These are phyloP conservation scores for Elasticomyces elasticus DNA, from an alignment of 495 filamentous ascomycete species.

Conservation along the genomic window DNA sequence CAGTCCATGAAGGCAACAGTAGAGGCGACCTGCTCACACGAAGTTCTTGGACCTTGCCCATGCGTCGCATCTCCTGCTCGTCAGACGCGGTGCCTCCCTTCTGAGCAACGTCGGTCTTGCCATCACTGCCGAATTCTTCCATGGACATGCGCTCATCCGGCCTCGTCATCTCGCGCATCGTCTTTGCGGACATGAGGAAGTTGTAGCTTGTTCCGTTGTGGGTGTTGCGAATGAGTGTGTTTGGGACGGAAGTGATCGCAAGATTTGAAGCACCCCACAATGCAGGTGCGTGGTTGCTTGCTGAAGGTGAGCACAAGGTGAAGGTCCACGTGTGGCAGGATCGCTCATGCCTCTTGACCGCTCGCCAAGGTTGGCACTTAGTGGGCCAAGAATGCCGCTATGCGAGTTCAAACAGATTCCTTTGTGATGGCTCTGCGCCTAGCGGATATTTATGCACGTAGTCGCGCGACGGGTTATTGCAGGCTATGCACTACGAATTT, in stretches of 20 bases:
- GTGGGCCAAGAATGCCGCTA: background rate
- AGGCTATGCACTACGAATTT: background rate
- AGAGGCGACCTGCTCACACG: background rate
- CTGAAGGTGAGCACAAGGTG: background rate
- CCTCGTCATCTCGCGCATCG: background rate
- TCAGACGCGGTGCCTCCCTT: slow-evolving; percentile 10
- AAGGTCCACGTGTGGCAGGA: background rate
- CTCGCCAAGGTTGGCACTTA: background rate
- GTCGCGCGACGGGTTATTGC: background rate
- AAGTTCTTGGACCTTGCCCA: slow-evolving; percentile 19
- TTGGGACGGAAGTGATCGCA: background rate
- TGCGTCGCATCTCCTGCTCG: slow-evolving; percentile 11
- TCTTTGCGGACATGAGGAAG: background rate
- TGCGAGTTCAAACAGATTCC: background rate
- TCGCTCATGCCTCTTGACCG: background rate
- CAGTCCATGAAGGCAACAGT: background rate
- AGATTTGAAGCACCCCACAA: background rate
- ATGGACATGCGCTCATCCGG: slow-evolving; percentile 2
- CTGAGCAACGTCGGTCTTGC: background rate
- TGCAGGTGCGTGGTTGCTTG: background rate
- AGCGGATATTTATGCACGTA: background rate
- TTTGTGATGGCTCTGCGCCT: background rate
- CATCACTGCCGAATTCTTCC: background rate
- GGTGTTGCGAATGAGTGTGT: background rate
- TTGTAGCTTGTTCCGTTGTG: background rate